These are phyloP conservation scores for Sugiyamaella smithiae DNA, from an alignment of 805 yeast genomes.

Conservation along the genomic window DNA sequence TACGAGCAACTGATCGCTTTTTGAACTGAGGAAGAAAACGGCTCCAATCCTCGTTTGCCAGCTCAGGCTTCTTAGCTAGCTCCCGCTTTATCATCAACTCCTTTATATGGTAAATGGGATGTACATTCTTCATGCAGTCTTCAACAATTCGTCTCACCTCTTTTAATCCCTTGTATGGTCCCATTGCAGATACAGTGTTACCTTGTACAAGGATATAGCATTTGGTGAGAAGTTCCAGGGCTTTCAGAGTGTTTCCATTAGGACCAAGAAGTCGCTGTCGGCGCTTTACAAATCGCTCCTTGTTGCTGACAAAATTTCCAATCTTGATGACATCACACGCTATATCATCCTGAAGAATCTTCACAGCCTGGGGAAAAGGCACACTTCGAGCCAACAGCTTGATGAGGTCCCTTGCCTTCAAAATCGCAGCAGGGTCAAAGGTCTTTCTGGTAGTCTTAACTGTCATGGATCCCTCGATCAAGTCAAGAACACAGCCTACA, in stretches of 20 bases:
- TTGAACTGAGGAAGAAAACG: slow-evolving; percentile 94
- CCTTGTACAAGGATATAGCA: slow-evolving; percentile 97
- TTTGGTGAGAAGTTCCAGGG: slow-evolving; percentile 89
- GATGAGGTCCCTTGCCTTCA: slow-evolving; percentile 92
- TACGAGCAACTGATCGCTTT: slow-evolving; percentile 92
- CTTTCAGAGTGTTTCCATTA: slow-evolving; percentile 92
- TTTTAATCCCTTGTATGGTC: slow-evolving; percentile 89
- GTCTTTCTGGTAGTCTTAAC: slow-evolving; percentile 95
- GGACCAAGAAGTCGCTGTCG: slow-evolving; percentile 97
- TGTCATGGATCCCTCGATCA: slow-evolving; percentile 97
- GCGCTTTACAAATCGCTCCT: slow-evolving; percentile 91
- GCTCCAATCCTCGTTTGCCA: slow-evolving; percentile 95
- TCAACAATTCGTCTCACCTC: slow-evolving; percentile 91
- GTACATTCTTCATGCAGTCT: slow-evolving; percentile 95
- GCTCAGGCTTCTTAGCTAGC: slow-evolving; percentile 89
- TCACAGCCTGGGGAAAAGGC: slow-evolving; percentile 94
- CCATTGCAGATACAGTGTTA: slow-evolving; percentile 95
- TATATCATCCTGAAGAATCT: slow-evolving; percentile 83
- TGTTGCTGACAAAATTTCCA: slow-evolving; percentile 82
- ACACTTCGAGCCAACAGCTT: slow-evolving; percentile 93
- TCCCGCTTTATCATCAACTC: slow-evolving; percentile 97
- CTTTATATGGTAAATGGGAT: slow-evolving; percentile 96
- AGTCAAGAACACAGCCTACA: slow-evolving; percentile 77
- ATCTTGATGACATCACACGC: slow-evolving; percentile 97
- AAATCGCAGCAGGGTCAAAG: slow-evolving; percentile 87